phyloP scores from a whole-genome alignment of 1,284 basidiomycete species.

The Exsudoporus floridanus region DNA sequence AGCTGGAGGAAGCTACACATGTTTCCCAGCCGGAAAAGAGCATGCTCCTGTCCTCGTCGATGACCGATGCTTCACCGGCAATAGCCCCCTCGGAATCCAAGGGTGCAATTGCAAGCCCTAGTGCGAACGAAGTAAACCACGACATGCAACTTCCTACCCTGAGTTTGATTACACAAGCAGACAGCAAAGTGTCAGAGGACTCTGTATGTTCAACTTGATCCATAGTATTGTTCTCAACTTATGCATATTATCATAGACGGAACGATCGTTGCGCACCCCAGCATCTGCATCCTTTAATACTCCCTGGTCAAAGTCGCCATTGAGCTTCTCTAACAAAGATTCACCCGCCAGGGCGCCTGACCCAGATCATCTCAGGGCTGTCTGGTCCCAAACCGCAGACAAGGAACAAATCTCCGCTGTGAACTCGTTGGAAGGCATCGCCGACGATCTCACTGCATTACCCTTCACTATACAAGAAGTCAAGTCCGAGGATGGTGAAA shows the following conservation, averaged over 20 bases:
- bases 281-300: slow-evolving; percentile 43
- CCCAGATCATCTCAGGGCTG: slow-evolving; percentile 75
- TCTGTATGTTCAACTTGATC: slow-evolving; percentile 38
- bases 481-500: slow-evolving; percentile 77
- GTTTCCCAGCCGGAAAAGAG: slow-evolving; percentile 16
- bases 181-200: slow-evolving; percentile 50
- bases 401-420: slow-evolving; percentile 59
- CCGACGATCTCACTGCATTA: slow-evolving; percentile 71
- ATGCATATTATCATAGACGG: slow-evolving; percentile 38
- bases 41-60: slow-evolving; percentile 31
- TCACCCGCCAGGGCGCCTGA: slow-evolving; percentile 65
- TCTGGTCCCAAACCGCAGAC: slow-evolving; percentile 78
- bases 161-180: slow-evolving; percentile 37
- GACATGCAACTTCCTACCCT: slow-evolving; percentile 27
- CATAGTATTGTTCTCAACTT: slow-evolving; percentile 7
- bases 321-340: slow-evolving; percentile 58
- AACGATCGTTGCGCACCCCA: slow-evolving; percentile 50
- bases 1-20: slow-evolving; percentile 50
- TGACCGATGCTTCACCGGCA: slow-evolving; percentile 11
- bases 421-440: slow-evolving; percentile 78
- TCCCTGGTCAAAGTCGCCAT: slow-evolving; percentile 64
- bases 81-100: slow-evolving; percentile 3
- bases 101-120: slow-evolving; percentile 7
- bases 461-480: slow-evolving; percentile 78
- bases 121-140: slow-evolving; percentile 25